Evolutionary conservation across 2,329 filamentous ascomycete genomes (phyloP).

Genomic region (Botrytis tulipae): DNA sequence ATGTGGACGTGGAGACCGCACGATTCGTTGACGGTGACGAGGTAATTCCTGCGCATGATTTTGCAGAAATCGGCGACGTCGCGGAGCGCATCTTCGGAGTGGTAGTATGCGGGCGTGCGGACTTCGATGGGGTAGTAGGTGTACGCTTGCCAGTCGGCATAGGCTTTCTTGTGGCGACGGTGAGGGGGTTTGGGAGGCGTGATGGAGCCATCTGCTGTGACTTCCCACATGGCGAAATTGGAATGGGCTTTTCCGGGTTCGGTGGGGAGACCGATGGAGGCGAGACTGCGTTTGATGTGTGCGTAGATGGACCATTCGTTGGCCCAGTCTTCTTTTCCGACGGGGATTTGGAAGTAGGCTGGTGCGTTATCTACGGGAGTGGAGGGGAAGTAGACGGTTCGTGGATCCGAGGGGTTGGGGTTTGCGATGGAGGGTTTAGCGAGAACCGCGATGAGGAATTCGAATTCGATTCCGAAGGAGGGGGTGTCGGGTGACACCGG

Average conservation of each 20-base stretch:
- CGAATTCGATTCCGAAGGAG: conserved; percentile 34
- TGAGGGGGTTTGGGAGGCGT: not conserved
- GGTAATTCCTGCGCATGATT: conserved; percentile 25
- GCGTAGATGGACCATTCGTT: conserved; percentile 6
- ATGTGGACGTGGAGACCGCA: conserved; percentile 39
- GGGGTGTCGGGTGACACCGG: not conserved
- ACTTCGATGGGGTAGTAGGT: conserved; percentile 26
- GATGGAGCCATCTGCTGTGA: conserved; percentile 16
- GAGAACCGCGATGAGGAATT: conserved; percentile 25
- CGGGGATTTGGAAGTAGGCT: not conserved
- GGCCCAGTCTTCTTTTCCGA: not conserved
- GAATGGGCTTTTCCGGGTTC: not conserved
- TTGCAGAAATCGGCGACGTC: conserved; percentile 22
- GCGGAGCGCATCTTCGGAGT: conserved; percentile 15
- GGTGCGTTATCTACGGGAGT: not conserved
- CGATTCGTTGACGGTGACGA: conserved; percentile 29
- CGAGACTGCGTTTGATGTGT: conserved; percentile 15
- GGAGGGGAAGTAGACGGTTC: conserved; percentile 1
- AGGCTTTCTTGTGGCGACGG: not conserved
- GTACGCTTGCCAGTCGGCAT: not conserved
- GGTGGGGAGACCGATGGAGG: conserved; percentile 15
- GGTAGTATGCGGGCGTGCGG: conserved; percentile 26
- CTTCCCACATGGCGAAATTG: conserved; percentile 22
- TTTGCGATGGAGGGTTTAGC: not conserved
- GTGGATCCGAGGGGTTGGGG: not conserved